These are phyloP conservation scores for Sphaerosporella brunnea DNA, from an alignment of 495 filamentous ascomycete species.

Conservation along the genomic window DNA sequence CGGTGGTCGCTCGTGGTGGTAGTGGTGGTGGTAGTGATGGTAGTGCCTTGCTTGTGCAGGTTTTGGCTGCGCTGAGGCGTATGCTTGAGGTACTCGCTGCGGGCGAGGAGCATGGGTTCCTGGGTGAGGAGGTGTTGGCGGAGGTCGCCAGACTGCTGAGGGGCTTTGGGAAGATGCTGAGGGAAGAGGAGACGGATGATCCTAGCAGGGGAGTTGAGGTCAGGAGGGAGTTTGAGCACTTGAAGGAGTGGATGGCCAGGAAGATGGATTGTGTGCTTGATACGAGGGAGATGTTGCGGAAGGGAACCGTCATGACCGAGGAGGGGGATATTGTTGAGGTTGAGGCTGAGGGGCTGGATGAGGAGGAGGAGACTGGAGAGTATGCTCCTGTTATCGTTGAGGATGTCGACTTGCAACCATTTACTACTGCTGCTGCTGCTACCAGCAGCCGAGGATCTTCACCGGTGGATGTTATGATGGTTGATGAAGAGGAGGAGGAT, in stretches of 20 bases:
- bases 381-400: conserved; percentile 73
- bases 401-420: conserved; percentile 3
- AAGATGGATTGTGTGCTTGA: conserved; percentile 51
- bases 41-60: conserved; percentile 41
- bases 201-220: conserved; percentile 9
- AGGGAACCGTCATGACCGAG: conserved; percentile 52
- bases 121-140: conserved; percentile 36
- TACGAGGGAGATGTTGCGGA: conserved; percentile 36
- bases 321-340: conserved; percentile 65
- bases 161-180: conserved; percentile 34
- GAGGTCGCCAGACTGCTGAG: conserved; percentile 38
- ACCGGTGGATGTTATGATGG: neutral
- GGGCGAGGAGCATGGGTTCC: conserved; percentile 34
- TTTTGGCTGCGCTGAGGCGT: conserved; percentile 45
- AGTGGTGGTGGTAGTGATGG: conserved; percentile 28
- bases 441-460: neutral
- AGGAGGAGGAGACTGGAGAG: conserved; percentile 71
- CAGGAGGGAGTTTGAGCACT: conserved; percentile 32
- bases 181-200: conserved; percentile 28
- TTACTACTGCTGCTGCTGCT: too few relatives aligned
- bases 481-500: conserved; percentile 4
- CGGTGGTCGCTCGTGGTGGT: conserved; percentile 35
- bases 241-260: conserved; percentile 38
- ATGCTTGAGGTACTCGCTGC: conserved; percentile 58
- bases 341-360: conserved; percentile 56